Conservation (phyloP, 306 rosid species). For the Cicer bijugum region DNA sequence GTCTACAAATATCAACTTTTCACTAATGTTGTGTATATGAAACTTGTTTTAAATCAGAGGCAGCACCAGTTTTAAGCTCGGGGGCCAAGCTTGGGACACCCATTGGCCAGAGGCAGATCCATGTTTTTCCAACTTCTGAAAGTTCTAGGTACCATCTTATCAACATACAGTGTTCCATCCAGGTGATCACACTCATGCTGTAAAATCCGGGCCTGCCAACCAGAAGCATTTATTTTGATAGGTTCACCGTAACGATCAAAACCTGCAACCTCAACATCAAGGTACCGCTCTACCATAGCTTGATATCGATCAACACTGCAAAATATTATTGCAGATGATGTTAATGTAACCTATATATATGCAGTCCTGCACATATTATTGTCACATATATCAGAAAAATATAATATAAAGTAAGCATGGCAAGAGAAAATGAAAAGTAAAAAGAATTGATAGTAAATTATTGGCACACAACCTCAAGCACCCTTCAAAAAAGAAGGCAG, state of each 20-base stretch:
- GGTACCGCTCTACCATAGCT: constrained; percentile 79
- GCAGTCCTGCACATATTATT: background rate
- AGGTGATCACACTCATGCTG: constrained; percentile 95
- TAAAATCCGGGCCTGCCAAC: constrained; percentile 93
- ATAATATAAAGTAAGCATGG: background rate
- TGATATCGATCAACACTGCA: constrained; percentile 79
- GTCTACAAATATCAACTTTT: background rate
- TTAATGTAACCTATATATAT: background rate
- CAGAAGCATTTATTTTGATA: constrained; percentile 69
- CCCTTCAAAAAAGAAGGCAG: constrained; percentile 86
- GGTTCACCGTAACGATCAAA: constrained; percentile 75
- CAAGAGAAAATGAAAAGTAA: background rate
- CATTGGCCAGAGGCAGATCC: constrained; percentile 73
- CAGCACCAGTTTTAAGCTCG: background rate
- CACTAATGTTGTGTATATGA: constrained; percentile 12
- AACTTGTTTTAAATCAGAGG: background rate
- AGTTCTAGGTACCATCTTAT: constrained; percentile 86
- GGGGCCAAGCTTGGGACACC: constrained; percentile 80
- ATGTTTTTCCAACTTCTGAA: constrained; percentile 74
- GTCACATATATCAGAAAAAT: background rate
- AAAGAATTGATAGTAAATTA: background rate
- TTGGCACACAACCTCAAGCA: constrained; percentile 70
- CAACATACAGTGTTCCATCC: constrained; percentile 83
- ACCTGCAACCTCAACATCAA: constrained; percentile 80
- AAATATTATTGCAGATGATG: constrained; percentile 15